phyloP scores from a whole-genome alignment of 2,329 filamentous ascomycete species.

The Chlorencoelia australis region DNA sequence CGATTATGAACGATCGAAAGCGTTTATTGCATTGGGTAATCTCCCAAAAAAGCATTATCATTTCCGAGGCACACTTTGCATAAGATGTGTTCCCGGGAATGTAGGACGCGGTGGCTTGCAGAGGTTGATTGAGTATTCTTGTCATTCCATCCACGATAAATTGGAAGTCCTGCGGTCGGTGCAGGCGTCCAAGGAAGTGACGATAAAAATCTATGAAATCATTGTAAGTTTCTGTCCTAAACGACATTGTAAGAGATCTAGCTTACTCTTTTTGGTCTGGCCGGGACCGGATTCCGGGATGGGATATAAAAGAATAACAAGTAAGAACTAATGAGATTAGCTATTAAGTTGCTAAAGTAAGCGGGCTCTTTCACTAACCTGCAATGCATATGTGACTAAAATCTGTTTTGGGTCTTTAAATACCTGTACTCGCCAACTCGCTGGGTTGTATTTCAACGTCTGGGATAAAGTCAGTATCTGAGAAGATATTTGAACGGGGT shows the following conservation, averaged over 20 bases:
- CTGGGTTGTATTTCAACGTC: slow-evolving; percentile 93
- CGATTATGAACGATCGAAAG: slow-evolving; percentile 92
- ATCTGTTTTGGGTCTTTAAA: slow-evolving; percentile 87
- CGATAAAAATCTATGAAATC: slow-evolving; percentile 61
- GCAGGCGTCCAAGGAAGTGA: slow-evolving; percentile 70
- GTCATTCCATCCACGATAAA: slow-evolving; percentile 95
- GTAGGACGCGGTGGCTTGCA: slow-evolving; percentile 81
- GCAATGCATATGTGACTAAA: slow-evolving; percentile 82
- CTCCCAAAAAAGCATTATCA: slow-evolving; percentile 97
- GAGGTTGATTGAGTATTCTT: slow-evolving; percentile 80
- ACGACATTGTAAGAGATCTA: not conserved
- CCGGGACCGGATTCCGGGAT: slow-evolving; percentile 66
- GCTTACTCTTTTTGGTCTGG: slow-evolving; percentile 54
- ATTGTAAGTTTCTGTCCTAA: slow-evolving; percentile 7
- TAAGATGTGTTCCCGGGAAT: slow-evolving; percentile 72
- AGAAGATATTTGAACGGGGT: slow-evolving; percentile 5
- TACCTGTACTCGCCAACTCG: slow-evolving; percentile 82
- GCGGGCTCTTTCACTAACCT: slow-evolving; percentile 14
- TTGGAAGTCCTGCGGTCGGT: slow-evolving; percentile 93
- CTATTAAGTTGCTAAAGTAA: not conserved
- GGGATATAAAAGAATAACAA: slow-evolving; percentile 76
- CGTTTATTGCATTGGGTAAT: slow-evolving; percentile 94
- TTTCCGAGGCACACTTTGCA: slow-evolving; percentile 83
- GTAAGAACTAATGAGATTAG: slow-evolving; percentile 52
- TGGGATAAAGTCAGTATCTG: slow-evolving; percentile 28